Percentiles rank a stretch among this genome's conserved stretches.
Evolutionary conservation across 176 grass and related monocot genomes (phyloP).

Genomic region (Oryza longistaminata): DNA sequence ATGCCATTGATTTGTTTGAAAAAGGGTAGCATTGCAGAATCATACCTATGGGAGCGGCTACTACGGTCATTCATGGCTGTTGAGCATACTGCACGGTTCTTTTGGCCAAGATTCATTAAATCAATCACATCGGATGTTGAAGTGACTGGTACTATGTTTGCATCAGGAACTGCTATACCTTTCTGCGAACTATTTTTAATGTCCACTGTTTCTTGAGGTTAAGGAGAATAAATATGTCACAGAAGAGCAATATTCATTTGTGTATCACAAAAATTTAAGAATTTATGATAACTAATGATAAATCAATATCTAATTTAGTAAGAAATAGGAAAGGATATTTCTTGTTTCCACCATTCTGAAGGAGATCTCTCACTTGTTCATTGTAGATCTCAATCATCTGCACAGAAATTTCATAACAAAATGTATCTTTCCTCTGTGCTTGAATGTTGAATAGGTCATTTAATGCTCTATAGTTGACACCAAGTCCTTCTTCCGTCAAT

Average conservation of each 20-base stretch:
- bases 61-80: slow-evolving; percentile 96
- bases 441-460: slow-evolving; percentile 79
- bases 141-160: slow-evolving; percentile 65
- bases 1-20: background rate
- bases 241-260: background rate
- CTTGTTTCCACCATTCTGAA: slow-evolving; percentile 74
- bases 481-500: slow-evolving; percentile 75
- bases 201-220: slow-evolving; percentile 73
- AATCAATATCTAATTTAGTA: slow-evolving; percentile 1
- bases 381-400: slow-evolving; percentile 99
- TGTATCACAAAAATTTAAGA: background rate
- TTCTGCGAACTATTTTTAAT: slow-evolving; percentile 81
- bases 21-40: slow-evolving; percentile 10
- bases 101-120: slow-evolving; percentile 86
- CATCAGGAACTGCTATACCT: slow-evolving; percentile 79
- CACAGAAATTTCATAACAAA: slow-evolving; percentile 91
- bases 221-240: slow-evolving; percentile 50
- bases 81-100: slow-evolving; percentile 78
- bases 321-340: slow-evolving; percentile 94
- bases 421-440: slow-evolving; percentile 59
- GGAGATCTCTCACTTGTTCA: slow-evolving; percentile 97
- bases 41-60: slow-evolving; percentile 92
- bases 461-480: slow-evolving; percentile 96
- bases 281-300: background rate
- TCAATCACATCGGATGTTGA: slow-evolving; percentile 78